These are phyloP conservation scores for Kurtzmaniella quercitrusa DNA, from an alignment of 1,139 yeast genomes.

Conservation along the genomic window DNA sequence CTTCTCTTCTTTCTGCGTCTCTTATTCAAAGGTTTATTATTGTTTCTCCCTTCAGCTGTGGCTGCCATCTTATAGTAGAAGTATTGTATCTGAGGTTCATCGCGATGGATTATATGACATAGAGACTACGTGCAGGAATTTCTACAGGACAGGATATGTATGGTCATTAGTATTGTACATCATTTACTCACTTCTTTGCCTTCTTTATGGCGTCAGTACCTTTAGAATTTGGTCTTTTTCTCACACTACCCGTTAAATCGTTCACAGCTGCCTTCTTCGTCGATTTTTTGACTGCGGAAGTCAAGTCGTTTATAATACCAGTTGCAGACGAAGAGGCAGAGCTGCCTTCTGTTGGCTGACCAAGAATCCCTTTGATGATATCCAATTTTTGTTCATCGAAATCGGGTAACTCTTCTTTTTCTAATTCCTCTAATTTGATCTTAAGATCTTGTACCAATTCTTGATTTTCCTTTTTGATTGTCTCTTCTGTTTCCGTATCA, in stretches of 20 bases:
- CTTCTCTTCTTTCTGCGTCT: slow-evolving; percentile 74
- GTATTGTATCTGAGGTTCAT: neutral
- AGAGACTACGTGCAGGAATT: neutral
- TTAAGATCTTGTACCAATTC: slow-evolving; percentile 54
- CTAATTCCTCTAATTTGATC: slow-evolving; percentile 49
- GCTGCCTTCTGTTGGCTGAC: slow-evolving; percentile 34
- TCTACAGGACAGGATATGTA: neutral
- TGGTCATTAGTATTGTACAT: neutral
- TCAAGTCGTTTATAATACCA: slow-evolving; percentile 24
- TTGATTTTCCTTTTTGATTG: slow-evolving; percentile 39
- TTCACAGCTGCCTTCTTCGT: slow-evolving; percentile 8
- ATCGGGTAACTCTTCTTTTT: slow-evolving; percentile 48
- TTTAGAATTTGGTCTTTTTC: neutral
- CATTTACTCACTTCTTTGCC: slow-evolving; percentile 9
- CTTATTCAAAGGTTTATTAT: slow-evolving; percentile 16
- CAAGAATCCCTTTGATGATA: slow-evolving; percentile 60
- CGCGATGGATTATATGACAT: slow-evolving; percentile 4
- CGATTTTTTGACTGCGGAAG: slow-evolving; percentile 30
- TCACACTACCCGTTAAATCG: neutral
- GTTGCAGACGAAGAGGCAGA: slow-evolving; percentile 8
- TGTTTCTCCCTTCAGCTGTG: slow-evolving; percentile 2
- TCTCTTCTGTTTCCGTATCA: slow-evolving; percentile 23
- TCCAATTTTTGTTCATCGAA: slow-evolving; percentile 53
- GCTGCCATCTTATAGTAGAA: neutral
- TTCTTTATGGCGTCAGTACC: slow-evolving; percentile 8